phyloP scores from a whole-genome alignment of 2,329 filamentous ascomycete species.

The Epichloe brachyelytri region DNA sequence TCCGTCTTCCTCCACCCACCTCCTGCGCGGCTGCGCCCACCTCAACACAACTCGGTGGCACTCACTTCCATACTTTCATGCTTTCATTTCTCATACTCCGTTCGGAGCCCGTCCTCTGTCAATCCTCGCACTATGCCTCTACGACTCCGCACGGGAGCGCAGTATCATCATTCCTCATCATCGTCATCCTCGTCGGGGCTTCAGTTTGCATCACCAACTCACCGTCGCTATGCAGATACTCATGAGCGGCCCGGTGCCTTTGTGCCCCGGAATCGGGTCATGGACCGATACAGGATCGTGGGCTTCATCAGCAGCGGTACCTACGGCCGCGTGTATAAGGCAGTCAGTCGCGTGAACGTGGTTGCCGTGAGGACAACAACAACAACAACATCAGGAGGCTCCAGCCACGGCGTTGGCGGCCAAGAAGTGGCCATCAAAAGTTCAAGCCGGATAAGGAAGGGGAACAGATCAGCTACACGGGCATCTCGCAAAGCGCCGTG shows the following conservation, averaged over 20 bases:
- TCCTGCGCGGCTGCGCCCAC: background rate
- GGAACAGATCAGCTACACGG: slow-evolving; percentile 86
- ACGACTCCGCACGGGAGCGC: slow-evolving; percentile 19
- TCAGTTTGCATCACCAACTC: slow-evolving; percentile 16
- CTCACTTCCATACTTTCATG: too few species aligned
- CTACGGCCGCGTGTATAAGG: slow-evolving; percentile 97
- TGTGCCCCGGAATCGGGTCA: slow-evolving; percentile 72
- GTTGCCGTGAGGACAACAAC: slow-evolving; percentile 3
- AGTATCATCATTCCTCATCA: slow-evolving; percentile 12
- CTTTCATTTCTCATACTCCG: background rate
- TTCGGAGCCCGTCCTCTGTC: background rate
- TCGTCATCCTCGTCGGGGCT: slow-evolving; percentile 9
- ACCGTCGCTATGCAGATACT: slow-evolving; percentile 33
- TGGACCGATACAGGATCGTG: slow-evolving; percentile 89
- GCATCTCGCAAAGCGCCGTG: slow-evolving; percentile 92
- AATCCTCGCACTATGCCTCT: slow-evolving; percentile 18
- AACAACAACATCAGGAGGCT: background rate
- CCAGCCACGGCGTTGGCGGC: slow-evolving; percentile 38
- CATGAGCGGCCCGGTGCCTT: slow-evolving; percentile 42
- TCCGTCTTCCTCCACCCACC: too few species aligned
- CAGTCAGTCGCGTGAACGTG: slow-evolving; percentile 44
- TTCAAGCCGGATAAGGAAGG: slow-evolving; percentile 99
- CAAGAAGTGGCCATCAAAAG: slow-evolving; percentile 97
- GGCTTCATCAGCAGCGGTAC: slow-evolving; percentile 98
- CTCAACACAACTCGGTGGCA: too few species aligned